A percentile compares a stretch with the other conserved stretches of the same genome.
Conservation (phyloP, 192 early-diverging fungal genomes). For the Coemansia sp. region DNA sequence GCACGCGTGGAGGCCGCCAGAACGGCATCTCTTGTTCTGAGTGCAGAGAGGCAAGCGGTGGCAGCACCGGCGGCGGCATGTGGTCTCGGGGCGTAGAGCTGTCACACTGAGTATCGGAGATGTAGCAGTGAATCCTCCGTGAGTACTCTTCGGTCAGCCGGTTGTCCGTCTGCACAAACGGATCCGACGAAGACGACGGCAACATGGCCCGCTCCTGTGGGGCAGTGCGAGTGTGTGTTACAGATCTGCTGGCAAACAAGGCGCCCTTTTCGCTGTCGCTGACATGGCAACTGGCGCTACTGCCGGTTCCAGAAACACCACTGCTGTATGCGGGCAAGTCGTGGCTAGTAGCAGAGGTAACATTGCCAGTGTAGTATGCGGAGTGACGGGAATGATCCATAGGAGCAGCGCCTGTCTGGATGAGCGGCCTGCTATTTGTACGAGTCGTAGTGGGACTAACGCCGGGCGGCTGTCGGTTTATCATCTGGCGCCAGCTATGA, state of each 20-base stretch:
- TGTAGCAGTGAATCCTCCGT: constrained; percentile 44
- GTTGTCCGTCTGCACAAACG: constrained; percentile 30
- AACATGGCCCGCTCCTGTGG: constrained; percentile 12
- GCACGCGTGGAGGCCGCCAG: constrained; percentile 52
- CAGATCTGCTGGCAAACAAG: neutral
- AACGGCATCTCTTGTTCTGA: constrained; percentile 35
- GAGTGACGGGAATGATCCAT: neutral
- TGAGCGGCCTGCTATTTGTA: neutral
- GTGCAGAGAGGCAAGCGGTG: constrained; percentile 10
- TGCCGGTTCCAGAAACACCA: neutral
- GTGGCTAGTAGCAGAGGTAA: neutral
- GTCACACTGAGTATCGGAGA: constrained; percentile 20
- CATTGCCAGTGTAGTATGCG: neutral
- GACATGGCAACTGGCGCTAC: constrained; percentile 2
- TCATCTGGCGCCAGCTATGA: neutral
- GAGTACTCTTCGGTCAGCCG: constrained; percentile 34
- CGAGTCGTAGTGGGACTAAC: neutral
- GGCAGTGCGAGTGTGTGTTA: constrained; percentile 11
- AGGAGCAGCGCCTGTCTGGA: neutral
- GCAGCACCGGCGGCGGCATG: constrained; percentile 33
- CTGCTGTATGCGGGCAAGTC: neutral
- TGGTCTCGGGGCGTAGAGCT: constrained; percentile 12
- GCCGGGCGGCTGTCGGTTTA: neutral
- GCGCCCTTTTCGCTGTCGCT: constrained; percentile 4
- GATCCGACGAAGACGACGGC: constrained; percentile 8